Conservation (phyloP, 768 basidiomycete genomes). For the Tubosaeta sp. region DNA sequence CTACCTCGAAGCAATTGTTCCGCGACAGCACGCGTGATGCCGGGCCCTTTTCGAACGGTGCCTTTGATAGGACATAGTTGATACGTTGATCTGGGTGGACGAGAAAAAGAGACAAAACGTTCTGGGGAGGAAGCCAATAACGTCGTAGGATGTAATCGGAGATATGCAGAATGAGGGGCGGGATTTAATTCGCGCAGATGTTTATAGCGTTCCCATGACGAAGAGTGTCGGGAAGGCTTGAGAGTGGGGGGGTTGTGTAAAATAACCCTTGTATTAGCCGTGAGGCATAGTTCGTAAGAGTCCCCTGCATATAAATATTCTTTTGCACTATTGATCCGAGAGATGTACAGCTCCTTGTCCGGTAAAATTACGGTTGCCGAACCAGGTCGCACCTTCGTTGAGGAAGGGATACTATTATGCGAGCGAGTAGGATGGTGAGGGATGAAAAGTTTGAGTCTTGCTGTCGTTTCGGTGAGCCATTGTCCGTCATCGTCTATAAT, state of each 20-base stretch:
- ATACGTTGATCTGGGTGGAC: constrained; percentile 57
- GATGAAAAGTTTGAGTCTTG: constrained; percentile 12
- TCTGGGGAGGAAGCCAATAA: constrained; percentile 89
- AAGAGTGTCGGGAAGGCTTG: constrained; percentile 14
- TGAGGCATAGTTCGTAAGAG: constrained; percentile 91
- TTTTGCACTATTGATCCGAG: constrained; percentile 65
- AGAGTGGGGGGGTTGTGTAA: constrained; percentile 34
- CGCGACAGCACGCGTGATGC: constrained; percentile 60
- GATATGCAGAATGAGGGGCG: constrained; percentile 81
- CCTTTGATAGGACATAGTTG: constrained; percentile 96
- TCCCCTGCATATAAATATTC: constrained; percentile 77
- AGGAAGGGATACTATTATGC: constrained; percentile 17
- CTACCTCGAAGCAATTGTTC: constrained; percentile 59
- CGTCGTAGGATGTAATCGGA: constrained; percentile 72
- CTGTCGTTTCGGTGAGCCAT: constrained; percentile 54
- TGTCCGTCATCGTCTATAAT: constrained; percentile 49
- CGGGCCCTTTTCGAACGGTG: constrained; percentile 70
- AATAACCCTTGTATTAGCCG: constrained; percentile 62
- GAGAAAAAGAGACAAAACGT: constrained; percentile 80
- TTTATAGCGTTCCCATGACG: constrained; percentile 74
- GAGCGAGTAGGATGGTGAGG: constrained; percentile 11
- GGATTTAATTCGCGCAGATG: constrained; percentile 72
- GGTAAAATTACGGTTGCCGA: constrained; percentile 46
- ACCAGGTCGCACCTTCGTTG: constrained; percentile 21
- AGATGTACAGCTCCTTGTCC: constrained; percentile 56